Evolutionary conservation across 305 asterid species (phyloP), one percentile per base, ranked within the genome.

Genomic region (Nicotiana rustica): DNA sequence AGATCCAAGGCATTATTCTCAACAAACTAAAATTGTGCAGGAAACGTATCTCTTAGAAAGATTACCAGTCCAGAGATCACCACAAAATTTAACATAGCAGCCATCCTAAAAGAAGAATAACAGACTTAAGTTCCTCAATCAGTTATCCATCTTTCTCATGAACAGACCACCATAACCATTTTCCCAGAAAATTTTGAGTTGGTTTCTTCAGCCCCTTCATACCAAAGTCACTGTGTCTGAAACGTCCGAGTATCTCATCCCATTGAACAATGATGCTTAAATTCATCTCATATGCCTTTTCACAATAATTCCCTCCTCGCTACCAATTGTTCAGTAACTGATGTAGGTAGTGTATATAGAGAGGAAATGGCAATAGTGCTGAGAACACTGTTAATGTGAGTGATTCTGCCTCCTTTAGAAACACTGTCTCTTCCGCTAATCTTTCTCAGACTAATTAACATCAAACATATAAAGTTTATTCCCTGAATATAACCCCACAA

Each of bases 1-100:
- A 71, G 61, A 47, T 71, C 62, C 62, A 71, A 47, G 78, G 61
- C 41, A 71, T n/a, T 71, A 47, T 71, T 21, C 79, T 13, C 79
- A 47, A 73, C 62, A 73, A 65, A 65, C 41, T 13, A 65, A 65
- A 65, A 65, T 29, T 65, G 41, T 65, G 70, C 44, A 65, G 70
- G 44, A 65, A 65, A 65, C 44, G 14, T 21, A 61, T 65, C 70
- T 61, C 70, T 29, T 65, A 29, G 15, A 29, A 29, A 29, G 41
- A 65, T 29, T 12, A 29, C 38, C 44, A 65, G 70, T 65, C 18
- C 70, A 65, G 70, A 65, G 44, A 65, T 29, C 18, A 65, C 44
- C 70, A 65, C 35, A 29, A 65, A 65, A 65, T 5, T 61, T 61
- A 13, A 61, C 25, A 61, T 19, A 19, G 67, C 67, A 61, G 70